Percentiles rank a stretch among this genome's conserved stretches.
Evolutionary conservation across 345 rosid genomes (phyloP).

Genomic region (Boechera retrofracta): DNA sequence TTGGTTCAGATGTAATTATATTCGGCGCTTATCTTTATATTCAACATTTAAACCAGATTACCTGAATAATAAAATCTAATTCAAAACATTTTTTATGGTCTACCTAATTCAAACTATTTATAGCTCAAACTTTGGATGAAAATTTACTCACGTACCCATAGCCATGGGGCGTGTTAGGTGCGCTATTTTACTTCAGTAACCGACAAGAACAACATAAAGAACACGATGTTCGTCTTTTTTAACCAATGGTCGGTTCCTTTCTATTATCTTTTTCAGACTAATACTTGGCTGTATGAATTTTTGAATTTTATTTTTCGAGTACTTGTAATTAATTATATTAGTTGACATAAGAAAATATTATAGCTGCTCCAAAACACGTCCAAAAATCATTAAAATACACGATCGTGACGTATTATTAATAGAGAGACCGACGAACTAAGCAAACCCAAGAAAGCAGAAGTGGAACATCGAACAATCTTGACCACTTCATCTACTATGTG

Average conservation of each 20-base stretch:
- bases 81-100: neutral
- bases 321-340: slow-evolving; percentile 9
- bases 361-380: slow-evolving; percentile 15
- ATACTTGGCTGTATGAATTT: neutral
- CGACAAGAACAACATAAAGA: slow-evolving; percentile 35
- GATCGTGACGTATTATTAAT: slow-evolving; percentile 33
- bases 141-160: neutral
- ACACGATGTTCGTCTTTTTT: slow-evolving; percentile 11
- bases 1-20: neutral
- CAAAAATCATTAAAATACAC: slow-evolving; percentile 19
- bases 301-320: neutral
- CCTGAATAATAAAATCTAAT: neutral
- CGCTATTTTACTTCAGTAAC: slow-evolving; percentile 32
- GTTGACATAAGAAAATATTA: neutral
- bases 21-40: neutral
- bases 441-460: slow-evolving; percentile 24
- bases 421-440: slow-evolving; percentile 35
- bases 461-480: slow-evolving; percentile 41
- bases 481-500: slow-evolving; percentile 39
- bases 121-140: neutral
- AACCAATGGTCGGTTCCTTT: slow-evolving; percentile 44
- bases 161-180: slow-evolving; percentile 12
- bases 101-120: neutral
- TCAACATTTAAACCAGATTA: neutral
- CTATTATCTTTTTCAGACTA: slow-evolving; percentile 23